Percentiles rank a stretch among this genome's conserved stretches.
phyloP scores from a whole-genome alignment of 805 yeast species.

The Pichia nakasei region DNA sequence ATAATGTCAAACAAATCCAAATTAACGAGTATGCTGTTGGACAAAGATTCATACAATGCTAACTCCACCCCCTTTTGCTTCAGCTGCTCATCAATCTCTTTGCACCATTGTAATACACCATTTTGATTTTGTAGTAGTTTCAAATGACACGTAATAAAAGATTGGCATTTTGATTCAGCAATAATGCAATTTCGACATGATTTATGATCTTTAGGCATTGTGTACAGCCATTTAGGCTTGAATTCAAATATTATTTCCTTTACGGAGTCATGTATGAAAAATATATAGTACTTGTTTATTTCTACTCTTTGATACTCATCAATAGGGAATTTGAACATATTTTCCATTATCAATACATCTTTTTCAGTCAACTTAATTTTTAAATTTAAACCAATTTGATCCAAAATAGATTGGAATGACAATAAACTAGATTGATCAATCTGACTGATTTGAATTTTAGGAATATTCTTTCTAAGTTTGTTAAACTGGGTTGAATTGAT shows the following conservation, averaged over 20 bases:
- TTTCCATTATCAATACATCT: slow-evolving; percentile 22
- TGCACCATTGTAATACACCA: slow-evolving; percentile 29
- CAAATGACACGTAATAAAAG: slow-evolving; percentile 32
- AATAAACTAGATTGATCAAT: not conserved
- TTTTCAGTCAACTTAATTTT: slow-evolving; percentile 12
- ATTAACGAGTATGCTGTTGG: slow-evolving; percentile 5
- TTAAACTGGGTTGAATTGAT: slow-evolving; percentile 19
- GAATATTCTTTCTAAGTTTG: slow-evolving; percentile 12
- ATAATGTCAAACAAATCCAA: slow-evolving; percentile 11
- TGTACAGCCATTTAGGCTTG: slow-evolving; percentile 46
- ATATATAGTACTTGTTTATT: slow-evolving; percentile 21
- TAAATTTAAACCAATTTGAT: not conserved
- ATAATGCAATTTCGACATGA: slow-evolving; percentile 41
- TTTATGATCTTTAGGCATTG: slow-evolving; percentile 21
- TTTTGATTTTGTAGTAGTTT: slow-evolving; percentile 26
- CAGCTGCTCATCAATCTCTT: slow-evolving; percentile 17
- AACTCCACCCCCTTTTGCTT: not conserved
- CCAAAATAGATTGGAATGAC: not conserved
- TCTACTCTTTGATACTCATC: slow-evolving; percentile 3
- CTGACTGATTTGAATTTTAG: slow-evolving; percentile 1
- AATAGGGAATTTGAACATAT: slow-evolving; percentile 11
- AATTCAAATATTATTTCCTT: slow-evolving; percentile 29
- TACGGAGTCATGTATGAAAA: slow-evolving; percentile 9
- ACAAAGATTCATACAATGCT: slow-evolving; percentile 3
- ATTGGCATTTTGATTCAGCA: slow-evolving; percentile 23